phyloP scores from a whole-genome alignment of 1,284 basidiomycete species.

The Coniophora puteana region DNA sequence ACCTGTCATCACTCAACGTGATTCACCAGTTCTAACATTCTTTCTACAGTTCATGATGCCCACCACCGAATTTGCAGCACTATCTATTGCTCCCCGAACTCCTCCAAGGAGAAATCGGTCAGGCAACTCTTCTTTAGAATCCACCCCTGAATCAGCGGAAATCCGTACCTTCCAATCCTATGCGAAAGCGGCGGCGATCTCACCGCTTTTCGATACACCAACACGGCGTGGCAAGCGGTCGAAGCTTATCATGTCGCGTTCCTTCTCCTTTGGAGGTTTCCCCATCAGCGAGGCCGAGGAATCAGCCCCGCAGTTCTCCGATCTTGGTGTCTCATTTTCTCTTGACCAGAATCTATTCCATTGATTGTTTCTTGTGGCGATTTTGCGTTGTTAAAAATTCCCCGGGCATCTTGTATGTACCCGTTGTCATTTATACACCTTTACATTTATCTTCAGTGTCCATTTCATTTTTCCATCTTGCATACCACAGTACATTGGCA shows the following conservation, averaged over 20 bases:
- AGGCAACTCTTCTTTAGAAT: conserved; percentile 50
- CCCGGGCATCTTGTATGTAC: conserved; percentile 8
- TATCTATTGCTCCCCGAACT: conserved; percentile 50
- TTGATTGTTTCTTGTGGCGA: conserved; percentile 21
- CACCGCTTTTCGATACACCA: conserved; percentile 40
- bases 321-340: conserved; percentile 44
- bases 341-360: conserved; percentile 42
- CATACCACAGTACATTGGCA: conserved; percentile 32
- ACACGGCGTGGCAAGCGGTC: conserved; percentile 30
- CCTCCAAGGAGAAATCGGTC: conserved; percentile 39
- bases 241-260: conserved; percentile 26
- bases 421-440: conserved; percentile 11
- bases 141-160: conserved; percentile 55
- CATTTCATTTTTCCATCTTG: conserved; percentile 29
- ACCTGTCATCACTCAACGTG: neutral
- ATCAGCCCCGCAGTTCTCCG: conserved; percentile 35
- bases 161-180: too few relatives aligned
- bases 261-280: conserved; percentile 29
- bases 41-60: conserved; percentile 24
- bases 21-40: conserved; percentile 18
- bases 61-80: conserved; percentile 42
- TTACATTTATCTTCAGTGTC: conserved; percentile 15
- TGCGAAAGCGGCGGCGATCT: too few relatives aligned
- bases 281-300: conserved; percentile 11
- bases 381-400: conserved; percentile 3